Base-by-base conservation (phyloP, 768 basidiomycete genomes). In the Pisolithus tinctorius region DNA sequence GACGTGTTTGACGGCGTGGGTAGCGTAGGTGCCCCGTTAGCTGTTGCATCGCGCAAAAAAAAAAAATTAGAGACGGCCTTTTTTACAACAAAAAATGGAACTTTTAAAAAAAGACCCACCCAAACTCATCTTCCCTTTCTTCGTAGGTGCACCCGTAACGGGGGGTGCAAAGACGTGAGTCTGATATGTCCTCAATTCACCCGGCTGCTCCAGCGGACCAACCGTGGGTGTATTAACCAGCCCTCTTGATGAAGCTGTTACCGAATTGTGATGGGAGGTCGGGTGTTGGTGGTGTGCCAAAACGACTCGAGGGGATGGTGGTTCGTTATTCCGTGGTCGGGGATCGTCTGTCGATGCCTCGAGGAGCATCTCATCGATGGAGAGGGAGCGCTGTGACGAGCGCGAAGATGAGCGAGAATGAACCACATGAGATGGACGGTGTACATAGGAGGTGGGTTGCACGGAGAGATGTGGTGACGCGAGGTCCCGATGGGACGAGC, bases 101-200 rank as follows among this genome's bases (percentile, higher is more conserved):
- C 4, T 16, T n/a, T 2, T 5, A 1, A 34, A 37, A 31, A 11
- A 47, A 47, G 42, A 58, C 66, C 51, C 36, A 68, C 67, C 42
- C n/a, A 65, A 55, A 23, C 60, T 55, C 29, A 58, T 77, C 64
- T 86, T 84, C 34, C 66, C 65, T 69, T 85, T 85, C 70, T 86
- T 86, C 16, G 74, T 75, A 2, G 85, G 84, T 3, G 86, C 83
- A 50, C 86, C 86, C 0, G 81, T 87, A 6, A 86, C 82, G 4
- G 82, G 80, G 3, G 85, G 82, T 6, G 84, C 83, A 59, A 88
- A 88, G 11, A 85, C 79, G 61, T 86, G 84, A 0, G 81, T 83
- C 54, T 82, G 81, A 53, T 81, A 81, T 23, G 70, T 73, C 37
- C 73, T 63, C 8, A 71, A 62, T 49, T 75, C 68, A 26, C 70